Evolutionary conservation across 148 eudicot species (phyloP).

Genomic region (Mesembryanthemum crystallinum): DNA sequence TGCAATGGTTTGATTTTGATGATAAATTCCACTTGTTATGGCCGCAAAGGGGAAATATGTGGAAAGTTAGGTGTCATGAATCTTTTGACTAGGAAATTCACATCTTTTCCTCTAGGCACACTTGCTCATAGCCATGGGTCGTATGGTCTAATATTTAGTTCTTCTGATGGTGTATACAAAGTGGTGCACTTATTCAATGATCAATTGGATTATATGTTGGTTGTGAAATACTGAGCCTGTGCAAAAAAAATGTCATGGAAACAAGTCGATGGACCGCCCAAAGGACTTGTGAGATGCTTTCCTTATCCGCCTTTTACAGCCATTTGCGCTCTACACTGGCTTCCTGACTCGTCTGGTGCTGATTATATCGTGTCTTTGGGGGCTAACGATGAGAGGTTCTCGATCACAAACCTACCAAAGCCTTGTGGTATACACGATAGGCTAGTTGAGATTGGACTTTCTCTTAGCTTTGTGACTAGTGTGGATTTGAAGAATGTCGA

Average conservation of each 20-base stretch:
- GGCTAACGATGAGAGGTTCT: constrained; percentile 34
- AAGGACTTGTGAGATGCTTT: constrained; percentile 35
- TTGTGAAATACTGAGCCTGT: constrained; percentile 38
- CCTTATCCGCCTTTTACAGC: constrained; percentile 39
- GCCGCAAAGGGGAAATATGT: too few species aligned
- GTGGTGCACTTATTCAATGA: constrained; percentile 52
- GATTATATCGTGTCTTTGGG: constrained; percentile 43
- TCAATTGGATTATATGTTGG: constrained; percentile 20
- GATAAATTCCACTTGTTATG: constrained; percentile 20
- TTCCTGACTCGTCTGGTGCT: constrained; percentile 29
- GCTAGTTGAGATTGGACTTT: constrained; percentile 36
- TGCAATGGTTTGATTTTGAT: constrained; percentile 50
- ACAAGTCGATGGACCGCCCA: constrained; percentile 40
- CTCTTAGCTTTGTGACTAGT: constrained; percentile 31
- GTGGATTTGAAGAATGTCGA: too few species aligned
- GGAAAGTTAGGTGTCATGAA: constrained; percentile 37
- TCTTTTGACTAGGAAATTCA: constrained; percentile 45
- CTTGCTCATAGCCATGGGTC: constrained; percentile 32
- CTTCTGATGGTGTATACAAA: constrained; percentile 23
- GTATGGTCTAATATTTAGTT: constrained; percentile 34
- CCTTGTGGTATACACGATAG: constrained; percentile 26
- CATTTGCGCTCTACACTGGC: constrained; percentile 50
- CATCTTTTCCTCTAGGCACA: constrained; percentile 45
- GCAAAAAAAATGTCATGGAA: constrained; percentile 42
- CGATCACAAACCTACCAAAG: constrained; percentile 36